Conservation (phyloP, 768 basidiomycete species). For the Bullera alba region DNA sequence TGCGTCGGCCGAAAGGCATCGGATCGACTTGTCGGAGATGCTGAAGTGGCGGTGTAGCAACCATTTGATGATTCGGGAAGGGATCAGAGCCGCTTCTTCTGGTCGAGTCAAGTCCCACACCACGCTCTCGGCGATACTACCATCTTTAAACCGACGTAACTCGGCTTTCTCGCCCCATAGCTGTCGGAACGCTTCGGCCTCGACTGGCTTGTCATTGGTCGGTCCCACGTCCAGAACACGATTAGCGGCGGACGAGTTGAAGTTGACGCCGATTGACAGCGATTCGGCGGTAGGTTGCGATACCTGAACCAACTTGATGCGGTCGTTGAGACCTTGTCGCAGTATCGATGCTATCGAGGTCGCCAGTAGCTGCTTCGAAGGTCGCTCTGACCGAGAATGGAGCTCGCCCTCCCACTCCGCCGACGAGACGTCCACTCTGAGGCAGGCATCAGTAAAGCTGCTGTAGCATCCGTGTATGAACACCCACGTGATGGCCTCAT, state of each 20-base stretch:
- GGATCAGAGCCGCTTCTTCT: slow-evolving; percentile 74
- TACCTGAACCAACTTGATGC: slow-evolving; percentile 60
- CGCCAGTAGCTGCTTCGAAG: slow-evolving; percentile 22
- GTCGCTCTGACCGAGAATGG: slow-evolving; percentile 19
- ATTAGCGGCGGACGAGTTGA: slow-evolving; percentile 64
- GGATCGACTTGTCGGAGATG: slow-evolving; percentile 46
- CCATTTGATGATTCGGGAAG: slow-evolving; percentile 64
- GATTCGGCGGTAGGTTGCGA: slow-evolving; percentile 44
- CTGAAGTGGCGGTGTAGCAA: slow-evolving; percentile 70
- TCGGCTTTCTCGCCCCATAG: slow-evolving; percentile 93
- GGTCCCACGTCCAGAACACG: slow-evolving; percentile 92
- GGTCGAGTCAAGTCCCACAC: slow-evolving; percentile 80
- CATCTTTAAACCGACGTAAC: slow-evolving; percentile 90
- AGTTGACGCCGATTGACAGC: slow-evolving; percentile 67
- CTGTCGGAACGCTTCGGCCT: slow-evolving; percentile 59
- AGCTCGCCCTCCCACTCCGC: slow-evolving; percentile 7
- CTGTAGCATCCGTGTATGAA: neutral
- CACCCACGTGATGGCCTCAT: slow-evolving; percentile 48
- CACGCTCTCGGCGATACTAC: slow-evolving; percentile 83
- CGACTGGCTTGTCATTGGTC: slow-evolving; percentile 51
- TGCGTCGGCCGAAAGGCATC: slow-evolving; percentile 21
- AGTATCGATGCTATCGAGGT: slow-evolving; percentile 38
- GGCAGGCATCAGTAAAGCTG: slow-evolving; percentile 4
- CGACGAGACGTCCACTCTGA: slow-evolving; percentile 34
- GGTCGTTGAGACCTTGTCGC: slow-evolving; percentile 64